These are phyloP conservation scores for Amanita molliuscula DNA, from an alignment of 768 basidiomycete species.

Conservation along the genomic window DNA sequence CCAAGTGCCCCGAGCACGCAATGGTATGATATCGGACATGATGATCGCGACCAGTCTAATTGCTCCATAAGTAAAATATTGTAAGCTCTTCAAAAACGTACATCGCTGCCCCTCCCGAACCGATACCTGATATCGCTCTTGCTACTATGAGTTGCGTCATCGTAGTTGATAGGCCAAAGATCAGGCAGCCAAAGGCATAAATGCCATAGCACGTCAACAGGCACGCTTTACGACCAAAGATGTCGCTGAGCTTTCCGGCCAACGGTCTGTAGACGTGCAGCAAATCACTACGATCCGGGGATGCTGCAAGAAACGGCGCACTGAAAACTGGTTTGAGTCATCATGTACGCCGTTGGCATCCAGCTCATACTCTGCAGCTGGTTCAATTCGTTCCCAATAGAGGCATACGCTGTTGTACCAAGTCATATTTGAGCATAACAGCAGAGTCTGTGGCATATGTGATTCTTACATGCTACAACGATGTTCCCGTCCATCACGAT, in stretches of 20 bases:
- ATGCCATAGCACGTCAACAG: constrained; percentile 43
- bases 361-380: constrained; percentile 57
- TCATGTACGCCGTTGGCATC: constrained; percentile 55
- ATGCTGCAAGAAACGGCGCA: constrained; percentile 13
- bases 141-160: constrained; percentile 44
- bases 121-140: constrained; percentile 48
- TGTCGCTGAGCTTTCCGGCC: constrained; percentile 57
- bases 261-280: constrained; percentile 43
- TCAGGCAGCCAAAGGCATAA: constrained; percentile 42
- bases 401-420: constrained; percentile 30
- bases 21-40: constrained; percentile 54
- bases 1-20: constrained; percentile 56
- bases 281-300: too few relatives aligned
- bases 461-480: constrained; percentile 30
- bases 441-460: too few relatives aligned
- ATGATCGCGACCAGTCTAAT: constrained; percentile 51
- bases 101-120: constrained; percentile 57
- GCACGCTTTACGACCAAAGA: constrained; percentile 52
- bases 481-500: constrained; percentile 41
- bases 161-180: constrained; percentile 42
- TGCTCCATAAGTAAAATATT: not conserved
- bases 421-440: too few relatives aligned
- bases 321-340: constrained; percentile 55
- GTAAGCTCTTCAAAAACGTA: constrained; percentile 22
- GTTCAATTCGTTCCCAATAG: constrained; percentile 48